Conservation (phyloP, 208 protist genomes). For the Leishmania tropica region DNA sequence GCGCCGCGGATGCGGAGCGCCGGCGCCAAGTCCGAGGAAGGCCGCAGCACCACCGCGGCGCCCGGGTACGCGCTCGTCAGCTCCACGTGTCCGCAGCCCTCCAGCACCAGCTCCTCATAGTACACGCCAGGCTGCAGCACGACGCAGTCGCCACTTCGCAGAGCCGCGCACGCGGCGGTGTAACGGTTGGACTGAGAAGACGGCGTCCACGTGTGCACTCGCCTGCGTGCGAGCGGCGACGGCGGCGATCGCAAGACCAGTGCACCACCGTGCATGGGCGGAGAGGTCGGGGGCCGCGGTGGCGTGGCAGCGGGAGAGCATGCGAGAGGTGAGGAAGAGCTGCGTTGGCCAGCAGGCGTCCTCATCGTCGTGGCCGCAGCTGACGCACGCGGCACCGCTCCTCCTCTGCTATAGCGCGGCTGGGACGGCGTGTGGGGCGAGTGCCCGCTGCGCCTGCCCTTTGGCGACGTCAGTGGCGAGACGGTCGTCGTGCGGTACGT, state of each 20-base stretch:
- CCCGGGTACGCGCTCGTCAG: constrained; percentile 60
- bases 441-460: background rate
- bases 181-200: constrained; percentile 4
- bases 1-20: constrained; percentile 48
- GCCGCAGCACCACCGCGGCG: constrained; percentile 58
- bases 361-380: background rate
- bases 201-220: constrained; percentile 23
- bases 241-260: background rate
- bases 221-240: background rate
- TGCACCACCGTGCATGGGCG: constrained; percentile 5
- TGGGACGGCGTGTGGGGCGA: constrained; percentile 1
- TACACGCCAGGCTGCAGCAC: constrained; percentile 67
- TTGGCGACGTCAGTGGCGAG: constrained; percentile 19
- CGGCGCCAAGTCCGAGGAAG: constrained; percentile 42
- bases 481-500: constrained; percentile 28
- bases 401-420: background rate
- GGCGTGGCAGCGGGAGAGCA: background rate
- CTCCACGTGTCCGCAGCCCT: constrained; percentile 41
- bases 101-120: constrained; percentile 48
- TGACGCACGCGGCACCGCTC: background rate
- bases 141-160: constrained; percentile 34
- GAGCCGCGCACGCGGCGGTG: background rate
- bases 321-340: background rate
- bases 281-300: constrained; percentile 4
- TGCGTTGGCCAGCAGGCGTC: background rate